phyloP scores from a whole-genome alignment of 2,329 filamentous ascomycete species.

The Fusarium marasasianum region DNA sequence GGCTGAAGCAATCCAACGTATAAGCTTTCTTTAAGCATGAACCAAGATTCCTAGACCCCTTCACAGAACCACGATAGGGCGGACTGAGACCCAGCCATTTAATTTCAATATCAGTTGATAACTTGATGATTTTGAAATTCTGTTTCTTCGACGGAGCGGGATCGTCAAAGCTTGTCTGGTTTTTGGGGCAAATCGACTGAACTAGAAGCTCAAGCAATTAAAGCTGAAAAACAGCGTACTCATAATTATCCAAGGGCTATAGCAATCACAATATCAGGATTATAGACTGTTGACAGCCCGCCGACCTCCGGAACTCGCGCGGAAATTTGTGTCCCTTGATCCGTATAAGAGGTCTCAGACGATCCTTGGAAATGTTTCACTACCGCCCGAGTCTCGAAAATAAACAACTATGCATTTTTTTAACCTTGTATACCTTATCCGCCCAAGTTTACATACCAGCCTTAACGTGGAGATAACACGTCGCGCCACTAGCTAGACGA shows the following conservation, averaged over 20 bases:
- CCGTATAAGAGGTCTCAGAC: background rate
- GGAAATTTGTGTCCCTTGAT: background rate
- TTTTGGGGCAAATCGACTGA: background rate
- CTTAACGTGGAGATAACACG: background rate
- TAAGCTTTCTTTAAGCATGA: background rate
- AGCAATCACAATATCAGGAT: no score
- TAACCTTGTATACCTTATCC: constrained; percentile 24
- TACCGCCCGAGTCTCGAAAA: background rate
- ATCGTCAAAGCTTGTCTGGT: background rate
- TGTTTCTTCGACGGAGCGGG: background rate
- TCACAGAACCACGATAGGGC: no score
- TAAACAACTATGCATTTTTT: constrained; percentile 25
- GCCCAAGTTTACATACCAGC: background rate
- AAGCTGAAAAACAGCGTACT: background rate
- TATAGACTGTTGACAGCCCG: background rate
- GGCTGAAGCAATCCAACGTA: background rate
- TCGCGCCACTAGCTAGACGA: background rate
- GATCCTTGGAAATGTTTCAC: constrained; percentile 11
- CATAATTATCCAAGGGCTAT: background rate
- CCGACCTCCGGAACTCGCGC: background rate
- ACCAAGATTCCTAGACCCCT: background rate
- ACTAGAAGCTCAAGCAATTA: no score
- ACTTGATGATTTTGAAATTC: background rate
- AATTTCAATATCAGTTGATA: background rate
- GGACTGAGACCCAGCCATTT: background rate